phyloP scores from a whole-genome alignment of 805 yeast species.

The Ogataea polymorpha region DNA sequence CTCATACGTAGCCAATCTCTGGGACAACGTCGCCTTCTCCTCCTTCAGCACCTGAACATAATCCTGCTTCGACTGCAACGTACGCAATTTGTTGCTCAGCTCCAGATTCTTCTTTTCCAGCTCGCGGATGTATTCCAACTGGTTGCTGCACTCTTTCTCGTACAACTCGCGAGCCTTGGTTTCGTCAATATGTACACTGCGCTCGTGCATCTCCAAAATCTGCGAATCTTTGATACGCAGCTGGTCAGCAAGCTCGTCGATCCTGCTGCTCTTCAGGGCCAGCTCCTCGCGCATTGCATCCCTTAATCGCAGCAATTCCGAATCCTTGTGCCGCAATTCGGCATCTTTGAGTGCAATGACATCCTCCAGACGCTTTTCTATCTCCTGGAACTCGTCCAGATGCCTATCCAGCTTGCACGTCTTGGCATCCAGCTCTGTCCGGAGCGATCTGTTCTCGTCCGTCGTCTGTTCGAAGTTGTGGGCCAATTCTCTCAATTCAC shows the following conservation, averaged over 20 bases:
- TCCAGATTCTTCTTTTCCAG: constrained; percentile 51
- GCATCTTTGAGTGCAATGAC: constrained; percentile 1
- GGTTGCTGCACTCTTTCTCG: constrained; percentile 35
- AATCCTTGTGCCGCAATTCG: constrained; percentile 4
- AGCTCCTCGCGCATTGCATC: constrained; percentile 2
- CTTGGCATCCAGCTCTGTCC: constrained; percentile 8
- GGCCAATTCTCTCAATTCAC: constrained; percentile 33
- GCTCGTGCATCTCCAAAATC: constrained; percentile 8
- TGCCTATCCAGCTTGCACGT: constrained; percentile 3
- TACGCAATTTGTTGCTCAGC: constrained; percentile 50
- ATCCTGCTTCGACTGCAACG: constrained; percentile 43
- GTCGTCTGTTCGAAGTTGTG: background rate
- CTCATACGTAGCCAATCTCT: constrained; percentile 39
- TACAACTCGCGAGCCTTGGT: constrained; percentile 31
- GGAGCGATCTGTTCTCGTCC: constrained; percentile 4
- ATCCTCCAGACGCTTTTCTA: constrained; percentile 6
- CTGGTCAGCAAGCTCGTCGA: constrained; percentile 22
- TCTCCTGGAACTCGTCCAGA: constrained; percentile 19
- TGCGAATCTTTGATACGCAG: constrained; percentile 13
- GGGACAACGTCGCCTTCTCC: constrained; percentile 44
- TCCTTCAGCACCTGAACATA: constrained; percentile 53
- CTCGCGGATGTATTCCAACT: constrained; percentile 42
- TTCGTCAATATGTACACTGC: constrained; percentile 17
- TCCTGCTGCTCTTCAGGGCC: constrained; percentile 12
- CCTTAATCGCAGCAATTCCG: background rate